Percentiles rank a stretch among this genome's conserved stretches.
Evolutionary conservation across 352 stramenopile species (phyloP).

Genomic region (Sclerospora graminicola): DNA sequence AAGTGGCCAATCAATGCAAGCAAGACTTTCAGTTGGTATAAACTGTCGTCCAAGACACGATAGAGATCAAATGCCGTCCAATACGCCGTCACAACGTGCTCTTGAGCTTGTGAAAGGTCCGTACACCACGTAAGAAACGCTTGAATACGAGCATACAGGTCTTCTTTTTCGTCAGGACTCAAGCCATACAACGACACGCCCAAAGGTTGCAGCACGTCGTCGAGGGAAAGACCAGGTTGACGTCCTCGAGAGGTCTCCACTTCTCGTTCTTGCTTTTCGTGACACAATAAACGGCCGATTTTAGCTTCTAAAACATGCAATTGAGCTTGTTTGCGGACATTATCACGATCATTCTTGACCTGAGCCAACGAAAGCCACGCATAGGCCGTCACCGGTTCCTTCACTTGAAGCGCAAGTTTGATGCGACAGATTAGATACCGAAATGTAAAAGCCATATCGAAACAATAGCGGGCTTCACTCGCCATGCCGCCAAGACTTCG

Average conservation of each 20-base stretch:
- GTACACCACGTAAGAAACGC: slow-evolving; percentile 38
- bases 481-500: slow-evolving; percentile 60
- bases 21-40: slow-evolving; percentile 69
- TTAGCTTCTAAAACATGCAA: slow-evolving; percentile 59
- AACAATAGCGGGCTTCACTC: slow-evolving; percentile 66
- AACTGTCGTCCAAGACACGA: slow-evolving; percentile 48
- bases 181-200: slow-evolving; percentile 56
- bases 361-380: slow-evolving; percentile 69
- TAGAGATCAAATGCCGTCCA: slow-evolving; percentile 69
- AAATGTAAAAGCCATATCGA: slow-evolving; percentile 71
- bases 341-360: slow-evolving; percentile 68
- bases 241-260: slow-evolving; percentile 3
- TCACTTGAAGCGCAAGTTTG: slow-evolving; percentile 48
- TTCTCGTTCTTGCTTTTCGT: slow-evolving; percentile 44
- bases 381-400: slow-evolving; percentile 46
- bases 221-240: slow-evolving; percentile 6
- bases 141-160: slow-evolving; percentile 38
- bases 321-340: slow-evolving; percentile 50
- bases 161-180: slow-evolving; percentile 44
- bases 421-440: slow-evolving; percentile 59
- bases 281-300: slow-evolving; percentile 40
- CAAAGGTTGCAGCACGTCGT: slow-evolving; percentile 47
- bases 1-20: slow-evolving; percentile 60
- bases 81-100: slow-evolving; percentile 42
- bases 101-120: slow-evolving; percentile 36